Evolutionary conservation across 208 protist species (phyloP), one percentile per base, ranked within the genome.

Genomic region (Crithidia acanthocephali): DNA sequence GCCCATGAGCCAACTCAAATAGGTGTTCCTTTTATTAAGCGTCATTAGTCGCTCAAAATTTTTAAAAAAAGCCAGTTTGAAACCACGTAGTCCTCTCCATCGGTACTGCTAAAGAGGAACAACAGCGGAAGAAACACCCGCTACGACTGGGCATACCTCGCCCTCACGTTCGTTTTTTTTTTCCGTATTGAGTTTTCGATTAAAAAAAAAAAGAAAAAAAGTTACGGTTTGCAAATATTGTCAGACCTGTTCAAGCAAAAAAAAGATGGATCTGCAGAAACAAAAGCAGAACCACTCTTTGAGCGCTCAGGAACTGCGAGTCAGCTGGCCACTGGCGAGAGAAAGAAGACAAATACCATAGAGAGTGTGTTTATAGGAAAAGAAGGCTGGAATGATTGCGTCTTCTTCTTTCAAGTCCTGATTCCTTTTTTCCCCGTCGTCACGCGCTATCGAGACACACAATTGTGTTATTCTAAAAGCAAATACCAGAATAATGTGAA

Each of bases 401-500:
- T 40, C 7, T 40, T 20, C 30, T 32, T 23, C 18, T 37, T 1
- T 60, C 30, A 15, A 45, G 13, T 11, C 20, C 28, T 9, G 7
- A 1, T 16, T 20, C 3, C n/a, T 48, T 48, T 28, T 50, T 28
- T 5, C 7, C 20, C 23, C 30, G 6, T 11, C 23, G 48, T 45
- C 62, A 68, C 47, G 48, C 48, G 62, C 62, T 58, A 68, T 58
- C 60, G 32, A 56, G 6, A 30, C 25, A 53, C 60, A 56, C 37
- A 20, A 23, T 40, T 20, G 42, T 30, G 27, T 27, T 52, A 22
- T 64, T 52, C 27, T 37, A 37, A 22, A 22, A 20, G 1, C 25
- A 37, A 18, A 62, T 48, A 62, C 22, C 33, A 62, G 32, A 33
- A 37, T 37, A 64, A 64, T 30, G 58, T 50, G 58, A 63, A 63